phyloP scores from a whole-genome alignment of 2,329 filamentous ascomycete genomes.

The Fusarium miscanthi region DNA sequence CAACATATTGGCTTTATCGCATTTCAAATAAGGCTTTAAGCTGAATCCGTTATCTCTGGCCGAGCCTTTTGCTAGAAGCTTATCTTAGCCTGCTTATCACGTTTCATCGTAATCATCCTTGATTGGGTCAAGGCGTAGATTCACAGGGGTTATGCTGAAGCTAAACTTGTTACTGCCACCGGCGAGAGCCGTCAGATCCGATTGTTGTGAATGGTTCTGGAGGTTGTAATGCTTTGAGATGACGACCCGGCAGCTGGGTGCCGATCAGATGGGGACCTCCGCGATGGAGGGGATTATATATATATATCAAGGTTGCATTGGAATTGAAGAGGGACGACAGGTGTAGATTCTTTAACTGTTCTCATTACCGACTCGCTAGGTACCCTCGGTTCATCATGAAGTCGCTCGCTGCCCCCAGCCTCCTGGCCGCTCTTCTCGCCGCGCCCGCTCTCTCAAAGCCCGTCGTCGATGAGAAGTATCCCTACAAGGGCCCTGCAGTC shows the following conservation, averaged over 20 bases:
- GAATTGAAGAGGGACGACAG: not conserved
- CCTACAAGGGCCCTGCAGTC: not conserved
- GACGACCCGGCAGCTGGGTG: not conserved
- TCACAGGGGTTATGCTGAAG: not conserved
- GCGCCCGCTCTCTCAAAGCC: not conserved
- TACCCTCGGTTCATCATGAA: not conserved
- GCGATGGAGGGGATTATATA: not conserved
- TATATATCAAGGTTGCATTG: not conserved
- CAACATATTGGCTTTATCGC: not conserved
- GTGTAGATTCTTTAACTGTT: not conserved
- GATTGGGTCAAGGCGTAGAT: not conserved
- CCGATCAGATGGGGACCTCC: not conserved
- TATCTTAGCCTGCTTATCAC: not conserved
- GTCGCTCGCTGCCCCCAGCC: not conserved
- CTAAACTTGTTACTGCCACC: not conserved
- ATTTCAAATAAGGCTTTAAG: not conserved
- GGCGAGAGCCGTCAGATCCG: conserved; percentile 1
- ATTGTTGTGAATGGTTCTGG: not conserved
- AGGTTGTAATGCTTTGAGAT: not conserved
- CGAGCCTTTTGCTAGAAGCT: not conserved
- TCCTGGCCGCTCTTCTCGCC: not conserved
- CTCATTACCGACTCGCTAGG: not conserved
- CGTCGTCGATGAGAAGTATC: conserved; percentile 3
- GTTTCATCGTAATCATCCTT: not conserved
- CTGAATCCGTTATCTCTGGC: not conserved